These are phyloP conservation scores for Casaregolazyma suthepensis DNA, from an alignment of 1,139 yeast genomes.

Conservation along the genomic window DNA sequence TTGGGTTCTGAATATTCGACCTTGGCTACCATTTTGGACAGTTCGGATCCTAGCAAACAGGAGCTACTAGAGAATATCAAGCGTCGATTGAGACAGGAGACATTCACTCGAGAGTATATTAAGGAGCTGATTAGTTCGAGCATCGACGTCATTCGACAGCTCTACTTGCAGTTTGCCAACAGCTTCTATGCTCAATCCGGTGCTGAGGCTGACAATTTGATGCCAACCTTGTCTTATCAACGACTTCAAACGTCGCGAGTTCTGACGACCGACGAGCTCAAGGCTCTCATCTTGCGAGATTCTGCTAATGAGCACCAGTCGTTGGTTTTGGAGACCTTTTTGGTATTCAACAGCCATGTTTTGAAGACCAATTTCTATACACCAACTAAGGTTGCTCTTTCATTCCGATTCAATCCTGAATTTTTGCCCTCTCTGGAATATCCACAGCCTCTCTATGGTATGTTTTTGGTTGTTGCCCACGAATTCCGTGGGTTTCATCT, in stretches of 20 bases:
- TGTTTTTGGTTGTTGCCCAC: constrained; percentile 93
- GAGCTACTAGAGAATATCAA: constrained; percentile 78
- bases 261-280: constrained; percentile 69
- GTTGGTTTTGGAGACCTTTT: constrained; percentile 74
- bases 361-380: constrained; percentile 92
- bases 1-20: constrained; percentile 86
- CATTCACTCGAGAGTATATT: constrained; percentile 83
- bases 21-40: constrained; percentile 57
- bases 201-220: constrained; percentile 44
- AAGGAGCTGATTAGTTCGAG: constrained; percentile 69
- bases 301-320: constrained; percentile 78
- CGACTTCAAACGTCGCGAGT: constrained; percentile 76
- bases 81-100: constrained; percentile 87
- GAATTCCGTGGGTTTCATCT: constrained; percentile 98
- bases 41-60: constrained; percentile 51
- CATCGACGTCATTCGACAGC: constrained; percentile 67
- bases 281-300: constrained; percentile 56
- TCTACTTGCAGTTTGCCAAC: constrained; percentile 90
- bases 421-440: constrained; percentile 82
- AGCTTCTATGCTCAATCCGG: constrained; percentile 73
- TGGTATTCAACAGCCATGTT: constrained; percentile 76
- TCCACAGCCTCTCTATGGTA: constrained; percentile 88
- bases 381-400: constrained; percentile 90
- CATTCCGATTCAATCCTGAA: constrained; percentile 83
- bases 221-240: constrained; percentile 81